phyloP scores from a whole-genome alignment of 345 rosid species.

The Schrenkiella parvula region DNA sequence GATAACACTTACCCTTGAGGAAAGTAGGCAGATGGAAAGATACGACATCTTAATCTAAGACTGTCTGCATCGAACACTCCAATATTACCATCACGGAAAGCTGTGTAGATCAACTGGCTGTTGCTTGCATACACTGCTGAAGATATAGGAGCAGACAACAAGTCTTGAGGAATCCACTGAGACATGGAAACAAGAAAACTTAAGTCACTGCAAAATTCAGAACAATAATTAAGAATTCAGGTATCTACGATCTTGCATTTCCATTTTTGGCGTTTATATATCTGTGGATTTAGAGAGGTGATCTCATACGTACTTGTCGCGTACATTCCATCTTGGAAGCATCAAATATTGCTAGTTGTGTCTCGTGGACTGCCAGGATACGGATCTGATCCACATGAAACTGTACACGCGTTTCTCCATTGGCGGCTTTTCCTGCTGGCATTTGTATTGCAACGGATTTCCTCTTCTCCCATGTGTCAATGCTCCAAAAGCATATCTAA shows the following conservation, averaged over 20 bases:
- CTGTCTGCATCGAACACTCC: slow-evolving; percentile 77
- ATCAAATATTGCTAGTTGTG: slow-evolving; percentile 76
- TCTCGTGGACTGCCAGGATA: slow-evolving; percentile 74
- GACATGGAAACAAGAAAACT: slow-evolving; percentile 18
- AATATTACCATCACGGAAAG: slow-evolving; percentile 65
- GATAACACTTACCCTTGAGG: slow-evolving; percentile 45
- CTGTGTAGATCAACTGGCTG: slow-evolving; percentile 67
- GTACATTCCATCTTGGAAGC: slow-evolving; percentile 77
- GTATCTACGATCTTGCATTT: not conserved
- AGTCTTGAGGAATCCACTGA: slow-evolving; percentile 86
- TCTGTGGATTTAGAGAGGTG: slow-evolving; percentile 42
- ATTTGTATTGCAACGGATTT: slow-evolving; percentile 54
- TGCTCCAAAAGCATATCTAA: slow-evolving; percentile 80
- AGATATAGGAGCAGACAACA: slow-evolving; percentile 62
- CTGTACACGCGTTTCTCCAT: slow-evolving; percentile 70
- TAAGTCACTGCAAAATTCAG: not conserved
- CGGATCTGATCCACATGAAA: slow-evolving; percentile 76
- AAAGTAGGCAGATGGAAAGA: slow-evolving; percentile 61
- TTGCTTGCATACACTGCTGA: slow-evolving; percentile 73
- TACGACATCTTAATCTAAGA: slow-evolving; percentile 65
- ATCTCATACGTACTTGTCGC: slow-evolving; percentile 47
- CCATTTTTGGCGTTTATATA: not conserved
- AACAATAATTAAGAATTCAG: not conserved
- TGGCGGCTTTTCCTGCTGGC: slow-evolving; percentile 62
- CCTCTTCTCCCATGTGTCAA: slow-evolving; percentile 88